These are phyloP conservation scores for Paragyromitra xinjiangensis DNA, from an alignment of 495 filamentous ascomycete species.

Conservation along the genomic window DNA sequence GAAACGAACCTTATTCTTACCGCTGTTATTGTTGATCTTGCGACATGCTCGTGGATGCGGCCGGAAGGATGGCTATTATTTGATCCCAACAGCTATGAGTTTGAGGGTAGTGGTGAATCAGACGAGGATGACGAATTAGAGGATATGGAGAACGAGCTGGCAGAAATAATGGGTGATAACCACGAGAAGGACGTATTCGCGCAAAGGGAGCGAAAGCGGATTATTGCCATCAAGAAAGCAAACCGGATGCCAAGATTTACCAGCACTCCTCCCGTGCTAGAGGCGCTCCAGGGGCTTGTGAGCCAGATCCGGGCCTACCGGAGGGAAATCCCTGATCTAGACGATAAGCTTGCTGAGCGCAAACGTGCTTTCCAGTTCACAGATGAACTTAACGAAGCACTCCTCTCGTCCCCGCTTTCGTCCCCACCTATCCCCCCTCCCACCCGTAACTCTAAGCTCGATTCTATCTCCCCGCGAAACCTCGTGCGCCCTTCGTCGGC, in stretches of 20 bases:
- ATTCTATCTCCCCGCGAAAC: slow-evolving; percentile 51
- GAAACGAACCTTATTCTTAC: slow-evolving; percentile 89
- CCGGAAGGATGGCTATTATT: slow-evolving; percentile 91
- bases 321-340: slow-evolving; percentile 76
- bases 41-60: slow-evolving; percentile 80
- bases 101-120: slow-evolving; percentile 59
- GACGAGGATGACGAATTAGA: slow-evolving; percentile 55
- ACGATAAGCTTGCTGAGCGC: slow-evolving; percentile 76
- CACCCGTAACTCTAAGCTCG: slow-evolving; percentile 43
- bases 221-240: slow-evolving; percentile 61
- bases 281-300: slow-evolving; percentile 67
- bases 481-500: slow-evolving; percentile 46
- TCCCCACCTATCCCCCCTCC: slow-evolving; percentile 34
- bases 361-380: slow-evolving; percentile 72
- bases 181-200: slow-evolving; percentile 36
- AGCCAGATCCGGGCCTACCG: slow-evolving; percentile 72
- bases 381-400: slow-evolving; percentile 57
- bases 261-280: slow-evolving; percentile 63
- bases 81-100: slow-evolving; percentile 69
- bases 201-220: slow-evolving; percentile 51
- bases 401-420: slow-evolving; percentile 47
- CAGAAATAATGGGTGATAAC: slow-evolving; percentile 50
- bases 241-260: slow-evolving; percentile 65
- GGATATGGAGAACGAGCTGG: slow-evolving; percentile 52
- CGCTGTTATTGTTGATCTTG: slow-evolving; percentile 80